Percentiles rank a stretch among this genome's conserved stretches.
Conservation (phyloP, 192 early-diverging fungal species). For the Mortierella claussenii region DNA sequence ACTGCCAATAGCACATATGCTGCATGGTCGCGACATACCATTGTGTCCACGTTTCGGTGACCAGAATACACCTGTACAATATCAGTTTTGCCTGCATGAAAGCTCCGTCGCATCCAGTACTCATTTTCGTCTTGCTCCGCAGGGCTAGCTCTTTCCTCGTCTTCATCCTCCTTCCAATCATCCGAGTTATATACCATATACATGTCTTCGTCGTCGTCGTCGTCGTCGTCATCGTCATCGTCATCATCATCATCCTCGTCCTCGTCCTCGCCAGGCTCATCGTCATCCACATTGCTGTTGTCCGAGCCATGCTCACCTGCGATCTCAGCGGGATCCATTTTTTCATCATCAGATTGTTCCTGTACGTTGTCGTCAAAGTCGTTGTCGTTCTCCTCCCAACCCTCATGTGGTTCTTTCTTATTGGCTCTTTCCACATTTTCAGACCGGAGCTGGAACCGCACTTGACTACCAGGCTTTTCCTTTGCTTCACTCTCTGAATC, state of each 20-base stretch:
- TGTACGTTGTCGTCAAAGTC: too few species aligned
- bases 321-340: too few species aligned
- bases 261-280: not conserved
- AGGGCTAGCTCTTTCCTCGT: not conserved
- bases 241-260: conserved; percentile 13
- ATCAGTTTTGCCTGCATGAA: conserved; percentile 30
- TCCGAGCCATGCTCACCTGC: too few species aligned
- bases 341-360: too few species aligned
- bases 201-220: conserved; percentile 25
- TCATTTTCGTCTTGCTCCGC: conserved; percentile 5
- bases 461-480: not conserved
- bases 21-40: conserved; percentile 11
- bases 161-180: conserved; percentile 15
- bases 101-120: conserved; percentile 27
- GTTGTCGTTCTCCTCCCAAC: too few species aligned
- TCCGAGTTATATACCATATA: not conserved
- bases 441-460: not conserved
- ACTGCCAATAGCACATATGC: too few species aligned
- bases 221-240: conserved; percentile 3
- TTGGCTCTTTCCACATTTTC: too few species aligned
- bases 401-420: too few species aligned
- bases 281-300: conserved; percentile 2
- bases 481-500: not conserved
- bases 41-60: conserved; percentile 54
- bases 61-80: conserved; percentile 45